Evolutionary conservation across 371 early-diverging fungal genomes (phyloP).

Genomic region (Actinomucor elegans): DNA sequence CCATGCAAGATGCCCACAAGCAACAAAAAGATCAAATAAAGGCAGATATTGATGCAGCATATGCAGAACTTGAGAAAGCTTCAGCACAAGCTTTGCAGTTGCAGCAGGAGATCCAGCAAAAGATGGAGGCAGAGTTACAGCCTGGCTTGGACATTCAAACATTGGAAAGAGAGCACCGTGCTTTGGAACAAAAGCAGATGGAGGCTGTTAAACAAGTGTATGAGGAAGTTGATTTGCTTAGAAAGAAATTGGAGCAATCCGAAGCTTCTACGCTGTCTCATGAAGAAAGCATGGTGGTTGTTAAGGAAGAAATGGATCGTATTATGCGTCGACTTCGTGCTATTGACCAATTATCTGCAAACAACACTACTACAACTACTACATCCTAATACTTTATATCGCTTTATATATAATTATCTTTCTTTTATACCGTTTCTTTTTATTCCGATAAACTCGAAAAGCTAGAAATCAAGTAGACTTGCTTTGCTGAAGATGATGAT

Average conservation of each 20-base stretch:
- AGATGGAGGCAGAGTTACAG: slow-evolving; percentile 30
- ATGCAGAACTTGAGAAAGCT: slow-evolving; percentile 35
- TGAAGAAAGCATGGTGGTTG: slow-evolving; percentile 40
- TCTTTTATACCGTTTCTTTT: too few relatives aligned
- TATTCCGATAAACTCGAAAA: too few relatives aligned
- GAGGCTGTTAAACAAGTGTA: slow-evolving; percentile 33
- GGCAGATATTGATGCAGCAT: slow-evolving; percentile 32
- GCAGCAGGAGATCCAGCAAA: slow-evolving; percentile 39
- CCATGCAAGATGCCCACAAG: slow-evolving; percentile 32
- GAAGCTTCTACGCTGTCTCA: slow-evolving; percentile 32
- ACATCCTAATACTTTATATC: neutral
- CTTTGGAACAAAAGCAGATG: slow-evolving; percentile 29
- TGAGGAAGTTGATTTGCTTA: slow-evolving; percentile 30
- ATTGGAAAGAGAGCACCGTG: slow-evolving; percentile 28
- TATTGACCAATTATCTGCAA: slow-evolving; percentile 30
- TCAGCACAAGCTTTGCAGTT: slow-evolving; percentile 31
- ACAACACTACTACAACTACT: neutral
- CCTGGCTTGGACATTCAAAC: slow-evolving; percentile 26
- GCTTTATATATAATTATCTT: too few relatives aligned
- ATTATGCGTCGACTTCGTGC: slow-evolving; percentile 46
- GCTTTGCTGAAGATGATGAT: too few relatives aligned
- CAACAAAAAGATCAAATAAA: slow-evolving; percentile 33
- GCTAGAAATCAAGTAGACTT: too few relatives aligned
- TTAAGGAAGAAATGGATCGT: slow-evolving; percentile 46
- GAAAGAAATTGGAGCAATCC: slow-evolving; percentile 24